A percentile compares a stretch with the other conserved stretches of the same genome.
Conservation (phyloP, 345 rosid genomes). For the Rubroshorea leprosula region DNA sequence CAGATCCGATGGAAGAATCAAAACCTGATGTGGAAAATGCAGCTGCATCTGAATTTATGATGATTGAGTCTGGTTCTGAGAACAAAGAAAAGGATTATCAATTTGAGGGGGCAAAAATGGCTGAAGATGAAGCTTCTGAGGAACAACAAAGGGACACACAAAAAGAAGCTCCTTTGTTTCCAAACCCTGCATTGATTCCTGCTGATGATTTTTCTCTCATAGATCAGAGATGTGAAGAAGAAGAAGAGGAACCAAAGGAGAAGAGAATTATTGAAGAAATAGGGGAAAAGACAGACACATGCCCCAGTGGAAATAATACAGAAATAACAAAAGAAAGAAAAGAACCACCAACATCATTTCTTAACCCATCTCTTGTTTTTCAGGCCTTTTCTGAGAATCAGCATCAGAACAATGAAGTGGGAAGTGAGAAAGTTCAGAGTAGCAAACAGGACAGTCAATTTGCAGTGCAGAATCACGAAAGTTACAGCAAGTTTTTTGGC, state of each 20-base stretch:
- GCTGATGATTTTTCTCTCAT: slow-evolving; percentile 11
- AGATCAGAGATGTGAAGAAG: slow-evolving; percentile 6
- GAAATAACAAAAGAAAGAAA: slow-evolving; percentile 4
- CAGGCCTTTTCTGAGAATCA: slow-evolving; percentile 13
- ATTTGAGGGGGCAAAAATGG: slow-evolving; percentile 12
- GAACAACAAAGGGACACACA: slow-evolving; percentile 11
- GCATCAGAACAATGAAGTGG: slow-evolving; percentile 7
- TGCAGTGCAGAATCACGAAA: slow-evolving; percentile 22
- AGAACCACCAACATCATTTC: slow-evolving; percentile 12
- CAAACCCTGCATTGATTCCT: slow-evolving; percentile 3
- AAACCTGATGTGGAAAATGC: slow-evolving; percentile 6
- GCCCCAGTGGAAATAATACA: slow-evolving; percentile 5
- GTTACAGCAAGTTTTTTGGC: slow-evolving; percentile 8
- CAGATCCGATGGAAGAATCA: slow-evolving; percentile 12
- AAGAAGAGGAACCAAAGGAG: slow-evolving; percentile 16
- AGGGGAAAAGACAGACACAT: slow-evolving; percentile 6
- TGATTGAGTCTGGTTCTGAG: slow-evolving; percentile 5
- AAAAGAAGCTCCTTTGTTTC: slow-evolving; percentile 12
- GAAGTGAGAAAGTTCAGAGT: slow-evolving; percentile 6
- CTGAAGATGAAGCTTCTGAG: slow-evolving; percentile 23
- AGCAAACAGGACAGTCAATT: slow-evolving; percentile 12
- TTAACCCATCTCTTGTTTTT: neutral
- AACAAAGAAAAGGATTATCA: slow-evolving; percentile 5
- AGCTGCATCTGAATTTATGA: slow-evolving; percentile 8
- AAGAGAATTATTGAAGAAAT: slow-evolving; percentile 18